Percentiles rank a stretch among this genome's conserved stretches.
These are phyloP conservation scores for Penstemon newberryi DNA, from an alignment of 257 asterid species.

Conservation along the genomic window DNA sequence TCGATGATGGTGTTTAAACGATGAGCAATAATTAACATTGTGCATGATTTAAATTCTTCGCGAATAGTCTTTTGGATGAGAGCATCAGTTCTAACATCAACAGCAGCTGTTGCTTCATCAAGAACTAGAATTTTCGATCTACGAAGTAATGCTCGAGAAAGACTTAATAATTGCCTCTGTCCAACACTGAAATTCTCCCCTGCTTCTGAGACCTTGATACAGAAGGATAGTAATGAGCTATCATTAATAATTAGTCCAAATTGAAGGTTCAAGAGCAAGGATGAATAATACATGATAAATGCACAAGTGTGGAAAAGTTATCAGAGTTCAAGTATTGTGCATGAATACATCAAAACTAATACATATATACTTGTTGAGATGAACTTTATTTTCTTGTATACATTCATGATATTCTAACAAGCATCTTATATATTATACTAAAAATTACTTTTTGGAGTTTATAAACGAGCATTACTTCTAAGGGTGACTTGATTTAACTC, in stretches of 20 bases:
- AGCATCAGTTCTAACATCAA: slow-evolving; percentile 93
- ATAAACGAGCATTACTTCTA: background rate
- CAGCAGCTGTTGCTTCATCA: slow-evolving; percentile 99
- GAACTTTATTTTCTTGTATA: background rate
- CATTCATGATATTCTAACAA: background rate
- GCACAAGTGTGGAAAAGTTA: background rate
- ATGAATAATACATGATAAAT: background rate
- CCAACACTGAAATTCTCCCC: slow-evolving; percentile 99
- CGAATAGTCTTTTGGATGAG: slow-evolving; percentile 94
- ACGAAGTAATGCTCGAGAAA: slow-evolving; percentile 92
- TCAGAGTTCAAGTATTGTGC: background rate
- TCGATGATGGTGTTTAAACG: slow-evolving; percentile 89
- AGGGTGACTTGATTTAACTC: background rate
- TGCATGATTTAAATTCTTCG: slow-evolving; percentile 86
- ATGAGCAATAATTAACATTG: slow-evolving; percentile 97
- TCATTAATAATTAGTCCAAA: background rate
- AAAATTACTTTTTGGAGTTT: background rate
- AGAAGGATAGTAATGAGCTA: slow-evolving; percentile 16
- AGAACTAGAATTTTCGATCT: slow-evolving; percentile 95
- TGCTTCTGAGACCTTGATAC: slow-evolving; percentile 80
- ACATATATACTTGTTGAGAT: too few relatives aligned
- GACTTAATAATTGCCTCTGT: slow-evolving; percentile 87
- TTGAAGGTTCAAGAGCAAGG: background rate
- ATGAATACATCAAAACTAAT: background rate
- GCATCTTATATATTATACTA: too few relatives aligned